phyloP scores from a whole-genome alignment of 2,329 filamentous ascomycete species.

The Fusarium euwallaceae region DNA sequence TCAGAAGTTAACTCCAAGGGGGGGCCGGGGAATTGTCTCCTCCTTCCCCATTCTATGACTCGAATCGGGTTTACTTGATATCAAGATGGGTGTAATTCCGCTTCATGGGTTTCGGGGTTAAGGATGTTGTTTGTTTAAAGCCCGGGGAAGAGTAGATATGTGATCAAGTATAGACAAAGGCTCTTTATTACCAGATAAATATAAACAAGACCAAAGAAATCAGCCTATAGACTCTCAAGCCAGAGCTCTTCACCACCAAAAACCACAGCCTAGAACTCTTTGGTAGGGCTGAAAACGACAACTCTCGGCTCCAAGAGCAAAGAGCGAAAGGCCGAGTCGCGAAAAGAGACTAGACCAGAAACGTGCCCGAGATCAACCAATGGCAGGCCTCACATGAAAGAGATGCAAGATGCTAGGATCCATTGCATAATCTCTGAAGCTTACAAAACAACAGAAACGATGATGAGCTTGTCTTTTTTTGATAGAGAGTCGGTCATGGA shows the following conservation, averaged over 20 bases:
- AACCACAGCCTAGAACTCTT: neutral
- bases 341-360: slow-evolving; percentile 23
- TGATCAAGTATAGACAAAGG: neutral
- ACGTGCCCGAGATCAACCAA: slow-evolving; percentile 10
- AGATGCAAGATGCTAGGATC: neutral
- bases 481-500: neutral
- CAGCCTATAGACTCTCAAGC: neutral
- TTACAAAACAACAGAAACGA: neutral
- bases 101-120: neutral
- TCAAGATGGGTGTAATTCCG: neutral
- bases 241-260: neutral
- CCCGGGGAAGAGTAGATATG: neutral
- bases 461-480: neutral
- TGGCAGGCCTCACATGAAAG: neutral
- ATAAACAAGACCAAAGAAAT: neutral
- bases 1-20: slow-evolving; percentile 1
- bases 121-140: neutral
- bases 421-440: slow-evolving; percentile 2
- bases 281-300: slow-evolving; percentile 16
- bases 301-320: slow-evolving; percentile 37
- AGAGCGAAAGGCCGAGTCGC: slow-evolving; percentile 43
- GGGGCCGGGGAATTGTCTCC: neutral
- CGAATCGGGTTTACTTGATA: slow-evolving; percentile 4
- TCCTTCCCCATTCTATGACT: neutral
- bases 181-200: neutral